These are phyloP conservation scores for Boletales sp. DNA, from an alignment of 768 basidiomycete genomes.

Conservation along the genomic window DNA sequence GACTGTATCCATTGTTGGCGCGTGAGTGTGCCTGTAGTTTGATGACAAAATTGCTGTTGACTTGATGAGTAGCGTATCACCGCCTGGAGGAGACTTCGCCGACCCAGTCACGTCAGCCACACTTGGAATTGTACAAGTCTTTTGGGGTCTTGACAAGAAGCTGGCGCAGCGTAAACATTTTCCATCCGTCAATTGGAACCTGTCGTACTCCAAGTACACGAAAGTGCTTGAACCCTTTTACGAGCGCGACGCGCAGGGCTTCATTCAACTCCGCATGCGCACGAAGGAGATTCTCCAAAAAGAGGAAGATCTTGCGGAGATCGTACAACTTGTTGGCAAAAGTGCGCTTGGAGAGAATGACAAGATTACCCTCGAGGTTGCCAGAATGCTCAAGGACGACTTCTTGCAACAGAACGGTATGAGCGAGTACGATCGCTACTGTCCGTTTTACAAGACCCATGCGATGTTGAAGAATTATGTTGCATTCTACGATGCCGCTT, in stretches of 20 bases:
- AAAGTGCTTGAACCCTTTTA: conserved; percentile 93
- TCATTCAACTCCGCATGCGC: conserved; percentile 86
- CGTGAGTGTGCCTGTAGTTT: conserved; percentile 55
- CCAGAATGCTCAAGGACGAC: conserved; percentile 95
- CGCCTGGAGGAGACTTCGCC: conserved; percentile 98
- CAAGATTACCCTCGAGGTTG: conserved; percentile 98
- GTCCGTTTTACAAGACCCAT: conserved; percentile 98
- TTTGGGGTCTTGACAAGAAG: conserved; percentile 99
- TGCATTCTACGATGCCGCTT: conserved; percentile 87
- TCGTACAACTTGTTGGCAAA: conserved; percentile 99
- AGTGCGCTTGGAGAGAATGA: conserved; percentile 95
- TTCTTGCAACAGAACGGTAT: conserved; percentile 99
- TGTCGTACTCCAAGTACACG: conserved; percentile 99
- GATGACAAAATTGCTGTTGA: conserved; percentile 3
- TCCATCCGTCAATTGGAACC: conserved; percentile 99
- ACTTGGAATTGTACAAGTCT: conserved; percentile 97
- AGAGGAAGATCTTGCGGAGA: conserved; percentile 97
- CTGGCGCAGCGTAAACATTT: conserved; percentile 98
- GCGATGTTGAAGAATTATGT: conserved; percentile 96
- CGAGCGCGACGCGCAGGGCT: conserved; percentile 88
- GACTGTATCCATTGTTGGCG: conserved; percentile 97
- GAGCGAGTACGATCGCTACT: conserved; percentile 95
- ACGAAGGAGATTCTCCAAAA: conserved; percentile 98
- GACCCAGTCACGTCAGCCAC: conserved; percentile 98
- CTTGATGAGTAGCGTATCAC: conserved; percentile 69